Conservation (phyloP, 2,329 filamentous ascomycete species). For the Penicillium sp. region DNA sequence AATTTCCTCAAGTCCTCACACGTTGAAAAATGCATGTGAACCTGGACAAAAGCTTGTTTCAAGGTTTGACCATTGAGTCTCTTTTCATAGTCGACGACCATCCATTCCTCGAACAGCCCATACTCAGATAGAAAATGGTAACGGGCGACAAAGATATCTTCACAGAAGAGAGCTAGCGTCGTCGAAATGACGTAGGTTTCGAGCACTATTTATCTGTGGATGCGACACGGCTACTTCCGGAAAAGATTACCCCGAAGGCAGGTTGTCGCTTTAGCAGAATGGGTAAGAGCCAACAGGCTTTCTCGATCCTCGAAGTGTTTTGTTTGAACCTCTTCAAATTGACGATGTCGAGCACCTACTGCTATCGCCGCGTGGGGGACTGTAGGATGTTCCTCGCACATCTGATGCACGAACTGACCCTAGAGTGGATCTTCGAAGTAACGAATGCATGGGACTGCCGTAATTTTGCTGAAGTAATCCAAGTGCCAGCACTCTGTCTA, state of each 20-base stretch:
- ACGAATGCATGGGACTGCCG: neutral
- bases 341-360: neutral
- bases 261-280: neutral
- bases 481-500: neutral
- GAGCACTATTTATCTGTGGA: neutral
- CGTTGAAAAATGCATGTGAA: neutral
- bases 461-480: neutral
- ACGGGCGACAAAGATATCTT: neutral
- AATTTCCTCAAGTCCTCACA: neutral
- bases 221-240: neutral
- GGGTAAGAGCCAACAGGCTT: neutral
- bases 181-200: neutral
- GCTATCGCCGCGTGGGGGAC: neutral
- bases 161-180: neutral
- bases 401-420: neutral
- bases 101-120: neutral
- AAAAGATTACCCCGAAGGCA: neutral
- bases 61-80: neutral
- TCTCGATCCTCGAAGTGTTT: neutral
- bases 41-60: neutral
- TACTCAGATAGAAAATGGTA: neutral
- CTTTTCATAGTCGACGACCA: neutral
- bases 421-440: neutral
- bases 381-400: neutral
- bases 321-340: neutral